Base-by-base conservation (phyloP, 208 protist genomes). In the Histomonas meleagridis region DNA sequence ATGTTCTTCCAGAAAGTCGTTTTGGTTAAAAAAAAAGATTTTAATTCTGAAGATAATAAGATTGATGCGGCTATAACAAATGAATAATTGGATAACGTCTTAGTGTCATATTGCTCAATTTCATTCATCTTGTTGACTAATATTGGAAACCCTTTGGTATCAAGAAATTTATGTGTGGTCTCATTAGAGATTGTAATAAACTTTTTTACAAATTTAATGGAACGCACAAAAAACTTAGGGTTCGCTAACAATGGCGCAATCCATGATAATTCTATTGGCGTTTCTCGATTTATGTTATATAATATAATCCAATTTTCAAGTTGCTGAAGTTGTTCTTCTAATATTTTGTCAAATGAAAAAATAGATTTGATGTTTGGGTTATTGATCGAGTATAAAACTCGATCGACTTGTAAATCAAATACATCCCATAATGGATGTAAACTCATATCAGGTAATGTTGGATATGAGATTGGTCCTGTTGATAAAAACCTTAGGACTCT, bases 371-470 rank as follows among this genome's bases (percentile, higher is more conserved):
- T 12, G 3, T 12, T 69, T 32, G 76, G 76, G n/a, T 51, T 48
- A 0, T 38, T 7, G 18, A 86, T 18, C 55, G 40, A 43, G 38
- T 38, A 86, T 18, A 86, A 26, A 57, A 46, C 46, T 55, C 46
- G 40, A 86, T 86, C 76, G 38, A 86, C 76, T 12, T 86, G 76
- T 55, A 86, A 12, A 55, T 86, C 76, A 46, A 86, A 86, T 21
- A 46, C 32, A 16, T 48, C 46, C 76, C 76, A 86, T 2, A 86
- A 21, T n/a, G 76, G 76, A 40, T 86, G 76, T n/a, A 55, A 46
- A n/a, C 16, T 55, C 5, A 55, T 21, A 55, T 86, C 76, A 21
- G 46, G 40, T 3, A 86, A 43, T 7, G 23, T 14, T 38, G 76
- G 76, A 86, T 55, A 86, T 38, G 76, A 86, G 32, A 32, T 40